These are phyloP conservation scores for Xylaria curta DNA, from an alignment of 495 filamentous ascomycete genomes.

Conservation along the genomic window DNA sequence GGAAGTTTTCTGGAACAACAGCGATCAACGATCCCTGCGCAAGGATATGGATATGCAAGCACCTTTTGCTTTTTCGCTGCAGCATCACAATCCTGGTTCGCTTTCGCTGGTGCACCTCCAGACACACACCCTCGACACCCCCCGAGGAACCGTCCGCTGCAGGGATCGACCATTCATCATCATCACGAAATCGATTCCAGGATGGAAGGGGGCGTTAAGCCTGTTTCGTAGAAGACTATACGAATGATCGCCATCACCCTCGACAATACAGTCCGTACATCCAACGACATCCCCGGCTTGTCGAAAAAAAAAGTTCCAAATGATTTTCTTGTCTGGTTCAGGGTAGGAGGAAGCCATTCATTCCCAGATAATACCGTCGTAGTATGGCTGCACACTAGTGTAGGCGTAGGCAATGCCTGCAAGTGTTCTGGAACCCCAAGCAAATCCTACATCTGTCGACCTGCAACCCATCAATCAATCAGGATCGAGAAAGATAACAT, in stretches of 20 bases:
- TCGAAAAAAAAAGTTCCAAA: not conserved
- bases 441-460: not conserved
- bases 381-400: not conserved
- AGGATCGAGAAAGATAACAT: not conserved
- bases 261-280: not conserved
- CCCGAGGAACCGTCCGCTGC: constrained; percentile 20
- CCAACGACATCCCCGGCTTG: not conserved
- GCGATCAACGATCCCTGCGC: constrained; percentile 19
- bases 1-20: constrained; percentile 26
- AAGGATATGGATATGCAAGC: constrained; percentile 10
- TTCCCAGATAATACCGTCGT: constrained; percentile 13
- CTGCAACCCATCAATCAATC: not conserved
- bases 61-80: constrained; percentile 17
- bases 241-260: constrained; percentile 13
- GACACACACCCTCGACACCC: not conserved
- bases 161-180: constrained; percentile 15
- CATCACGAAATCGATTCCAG: constrained; percentile 19
- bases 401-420: not conserved
- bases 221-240: constrained; percentile 11
- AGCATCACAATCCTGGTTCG: constrained; percentile 10
- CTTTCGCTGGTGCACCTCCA: not conserved
- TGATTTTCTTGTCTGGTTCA: not conserved
- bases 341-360: constrained; percentile 10
- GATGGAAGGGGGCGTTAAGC: constrained; percentile 1
- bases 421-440: constrained; percentile 11